These are phyloP conservation scores for Astrephomene gubernaculifera DNA, from an alignment of 139 green algal species.

Conservation along the genomic window DNA sequence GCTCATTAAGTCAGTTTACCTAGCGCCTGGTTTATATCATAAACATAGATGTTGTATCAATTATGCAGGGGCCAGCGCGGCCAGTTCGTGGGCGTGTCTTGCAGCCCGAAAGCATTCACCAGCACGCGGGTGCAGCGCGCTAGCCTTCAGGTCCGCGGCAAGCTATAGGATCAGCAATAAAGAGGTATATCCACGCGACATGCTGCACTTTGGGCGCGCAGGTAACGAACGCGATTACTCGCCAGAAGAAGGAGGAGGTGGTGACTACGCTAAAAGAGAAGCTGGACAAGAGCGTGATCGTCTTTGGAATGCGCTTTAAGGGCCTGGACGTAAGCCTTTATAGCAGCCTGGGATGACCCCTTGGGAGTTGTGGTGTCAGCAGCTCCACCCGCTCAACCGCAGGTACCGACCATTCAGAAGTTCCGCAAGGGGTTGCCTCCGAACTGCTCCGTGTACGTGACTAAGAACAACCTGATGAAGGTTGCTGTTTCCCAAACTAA, in stretches of 20 bases:
- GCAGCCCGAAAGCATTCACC: slow-evolving; percentile 41
- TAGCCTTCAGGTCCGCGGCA: slow-evolving; percentile 44
- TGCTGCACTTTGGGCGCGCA: too few relatives aligned
- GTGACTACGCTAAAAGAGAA: slow-evolving; percentile 76
- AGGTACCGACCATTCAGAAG: slow-evolving; percentile 82
- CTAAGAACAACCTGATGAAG: slow-evolving; percentile 91
- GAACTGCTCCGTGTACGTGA: slow-evolving; percentile 75
- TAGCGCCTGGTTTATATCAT: background rate
- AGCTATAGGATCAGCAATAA: too few relatives aligned
- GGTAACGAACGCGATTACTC: slow-evolving; percentile 79
- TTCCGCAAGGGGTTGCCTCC: slow-evolving; percentile 80
- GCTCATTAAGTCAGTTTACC: background rate
- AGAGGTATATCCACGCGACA: too few relatives aligned
- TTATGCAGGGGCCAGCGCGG: slow-evolving; percentile 30
- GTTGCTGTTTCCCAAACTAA: slow-evolving; percentile 75
- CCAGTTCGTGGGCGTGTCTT: slow-evolving; percentile 32
- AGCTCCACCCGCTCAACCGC: too few relatives aligned
- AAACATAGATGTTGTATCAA: too few relatives aligned
- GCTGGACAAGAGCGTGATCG: slow-evolving; percentile 78
- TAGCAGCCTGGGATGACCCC: too few relatives aligned
- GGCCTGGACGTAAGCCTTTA: slow-evolving; percentile 80
- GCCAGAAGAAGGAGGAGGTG: slow-evolving; percentile 84
- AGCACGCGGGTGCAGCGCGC: slow-evolving; percentile 18
- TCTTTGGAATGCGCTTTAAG: slow-evolving; percentile 88
- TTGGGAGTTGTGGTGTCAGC: too few relatives aligned